phyloP scores from a whole-genome alignment of 2,329 filamentous ascomycete genomes.

The Pyrenophora teres region DNA sequence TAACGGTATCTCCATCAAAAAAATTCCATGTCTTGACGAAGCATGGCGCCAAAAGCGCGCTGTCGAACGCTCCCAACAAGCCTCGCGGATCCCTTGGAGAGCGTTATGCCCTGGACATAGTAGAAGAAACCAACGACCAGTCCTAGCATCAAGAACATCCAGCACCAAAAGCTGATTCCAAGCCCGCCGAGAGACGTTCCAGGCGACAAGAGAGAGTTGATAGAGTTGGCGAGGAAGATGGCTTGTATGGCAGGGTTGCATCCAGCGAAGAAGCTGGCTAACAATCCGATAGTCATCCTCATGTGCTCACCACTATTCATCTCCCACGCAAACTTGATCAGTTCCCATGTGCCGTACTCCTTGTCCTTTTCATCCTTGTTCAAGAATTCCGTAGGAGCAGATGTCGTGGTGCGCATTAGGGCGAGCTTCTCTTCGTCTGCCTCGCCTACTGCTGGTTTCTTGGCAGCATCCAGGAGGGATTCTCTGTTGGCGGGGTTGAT shows the following conservation, averaged over 20 bases:
- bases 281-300: conserved; percentile 51
- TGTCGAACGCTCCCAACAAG: conserved; percentile 83
- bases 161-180: conserved; percentile 67
- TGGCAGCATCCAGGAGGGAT: conserved; percentile 23
- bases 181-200: conserved; percentile 59
- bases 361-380: conserved; percentile 32
- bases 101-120: conserved; percentile 49
- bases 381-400: conserved; percentile 68
- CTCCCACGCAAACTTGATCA: conserved; percentile 39
- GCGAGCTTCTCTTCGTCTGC: conserved; percentile 33
- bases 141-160: conserved; percentile 46
- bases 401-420: conserved; percentile 36
- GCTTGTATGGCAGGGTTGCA: conserved; percentile 57
- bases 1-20: conserved; percentile 92
- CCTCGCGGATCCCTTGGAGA: conserved; percentile 62
- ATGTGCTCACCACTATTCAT: conserved; percentile 42
- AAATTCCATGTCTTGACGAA: conserved; percentile 83
- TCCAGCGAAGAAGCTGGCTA: conserved; percentile 44
- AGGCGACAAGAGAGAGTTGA: conserved; percentile 69
- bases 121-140: conserved; percentile 33
- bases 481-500: conserved; percentile 26
- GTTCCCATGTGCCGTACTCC: conserved; percentile 51
- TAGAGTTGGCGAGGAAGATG: conserved; percentile 83
- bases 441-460: conserved; percentile 22
- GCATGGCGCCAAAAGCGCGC: conserved; percentile 80